phyloP scores from a whole-genome alignment of 1,284 basidiomycete species.

The Marasmius tenuissimus region DNA sequence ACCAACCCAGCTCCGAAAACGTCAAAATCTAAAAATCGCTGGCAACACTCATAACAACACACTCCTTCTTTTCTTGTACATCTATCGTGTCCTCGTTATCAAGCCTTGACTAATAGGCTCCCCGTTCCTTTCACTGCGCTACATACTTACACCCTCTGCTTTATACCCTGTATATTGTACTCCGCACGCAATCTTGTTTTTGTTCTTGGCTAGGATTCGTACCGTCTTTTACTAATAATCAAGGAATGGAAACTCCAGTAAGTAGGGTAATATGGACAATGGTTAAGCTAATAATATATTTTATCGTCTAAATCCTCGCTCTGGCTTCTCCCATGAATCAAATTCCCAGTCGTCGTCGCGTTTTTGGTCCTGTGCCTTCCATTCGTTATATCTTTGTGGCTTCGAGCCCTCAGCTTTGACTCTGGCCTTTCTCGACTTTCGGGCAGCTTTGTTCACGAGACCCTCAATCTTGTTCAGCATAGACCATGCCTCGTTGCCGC shows the following conservation, averaged over 20 bases:
- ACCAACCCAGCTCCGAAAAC: constrained; percentile 36
- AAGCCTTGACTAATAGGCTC: no score
- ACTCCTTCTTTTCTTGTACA: constrained; percentile 3
- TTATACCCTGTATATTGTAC: neutral
- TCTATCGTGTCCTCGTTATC: constrained; percentile 1
- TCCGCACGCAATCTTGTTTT: neutral
- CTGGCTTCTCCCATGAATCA: constrained; percentile 34
- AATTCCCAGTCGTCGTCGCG: constrained; percentile 34
- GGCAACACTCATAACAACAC: constrained; percentile 16
- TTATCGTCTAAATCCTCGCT: constrained; percentile 5
- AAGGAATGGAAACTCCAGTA: neutral
- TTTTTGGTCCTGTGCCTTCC: constrained; percentile 36
- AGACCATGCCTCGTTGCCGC: constrained; percentile 39
- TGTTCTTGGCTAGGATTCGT: neutral
- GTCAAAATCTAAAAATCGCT: constrained; percentile 49
- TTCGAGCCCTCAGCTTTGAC: constrained; percentile 3
- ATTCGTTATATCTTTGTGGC: constrained; percentile 35
- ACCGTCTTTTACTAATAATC: neutral
- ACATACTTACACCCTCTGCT: neutral
- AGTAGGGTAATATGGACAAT: neutral
- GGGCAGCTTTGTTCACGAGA: constrained; percentile 20
- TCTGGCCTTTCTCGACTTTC: neutral
- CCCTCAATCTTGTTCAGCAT: constrained; percentile 39
- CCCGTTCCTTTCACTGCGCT: neutral
- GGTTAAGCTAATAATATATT: neutral